Evolutionary conservation across 2,329 filamentous ascomycete species (phyloP).

Genomic region (Alternaria sp.): DNA sequence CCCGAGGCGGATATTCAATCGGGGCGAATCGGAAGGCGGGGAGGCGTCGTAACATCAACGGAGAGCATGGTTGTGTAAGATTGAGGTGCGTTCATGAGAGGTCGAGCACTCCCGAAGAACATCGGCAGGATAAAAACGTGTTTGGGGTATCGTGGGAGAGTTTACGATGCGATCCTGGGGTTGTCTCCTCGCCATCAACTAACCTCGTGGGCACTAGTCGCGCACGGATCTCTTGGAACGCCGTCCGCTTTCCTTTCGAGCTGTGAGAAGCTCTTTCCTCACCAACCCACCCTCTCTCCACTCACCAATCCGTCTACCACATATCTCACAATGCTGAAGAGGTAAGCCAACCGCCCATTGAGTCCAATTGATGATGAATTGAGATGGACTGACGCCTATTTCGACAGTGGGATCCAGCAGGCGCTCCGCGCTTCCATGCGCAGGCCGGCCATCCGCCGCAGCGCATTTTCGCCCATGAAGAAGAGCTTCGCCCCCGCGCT

Average conservation of each 20-base stretch:
- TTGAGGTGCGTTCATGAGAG: neutral
- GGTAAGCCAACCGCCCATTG: conserved; percentile 54
- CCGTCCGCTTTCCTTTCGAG: conserved; percentile 16
- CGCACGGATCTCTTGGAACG: conserved; percentile 16
- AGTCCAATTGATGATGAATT: conserved; percentile 51
- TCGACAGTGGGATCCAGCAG: conserved; percentile 70
- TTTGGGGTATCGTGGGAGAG: neutral
- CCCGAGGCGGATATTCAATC: neutral
- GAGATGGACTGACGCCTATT: conserved; percentile 43
- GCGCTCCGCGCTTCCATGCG: conserved; percentile 68
- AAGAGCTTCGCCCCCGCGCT: conserved; percentile 67
- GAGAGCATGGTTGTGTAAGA: neutral
- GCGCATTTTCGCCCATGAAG: conserved; percentile 65
- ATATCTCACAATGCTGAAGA: conserved; percentile 68
- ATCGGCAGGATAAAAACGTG: neutral
- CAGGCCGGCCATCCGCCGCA: conserved; percentile 61
- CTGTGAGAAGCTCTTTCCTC: conserved; percentile 29
- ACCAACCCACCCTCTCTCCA: conserved; percentile 39
- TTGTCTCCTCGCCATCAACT: conserved; percentile 3
- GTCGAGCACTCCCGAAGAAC: neutral
- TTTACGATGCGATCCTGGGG: neutral
- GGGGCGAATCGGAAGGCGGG: neutral
- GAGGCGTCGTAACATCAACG: neutral
- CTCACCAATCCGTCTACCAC: conserved; percentile 48
- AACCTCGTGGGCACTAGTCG: conserved; percentile 14